Percentiles rank a stretch among this genome's conserved stretches.
Conservation (phyloP, 345 rosid species). For the Rhizophora mangle region DNA sequence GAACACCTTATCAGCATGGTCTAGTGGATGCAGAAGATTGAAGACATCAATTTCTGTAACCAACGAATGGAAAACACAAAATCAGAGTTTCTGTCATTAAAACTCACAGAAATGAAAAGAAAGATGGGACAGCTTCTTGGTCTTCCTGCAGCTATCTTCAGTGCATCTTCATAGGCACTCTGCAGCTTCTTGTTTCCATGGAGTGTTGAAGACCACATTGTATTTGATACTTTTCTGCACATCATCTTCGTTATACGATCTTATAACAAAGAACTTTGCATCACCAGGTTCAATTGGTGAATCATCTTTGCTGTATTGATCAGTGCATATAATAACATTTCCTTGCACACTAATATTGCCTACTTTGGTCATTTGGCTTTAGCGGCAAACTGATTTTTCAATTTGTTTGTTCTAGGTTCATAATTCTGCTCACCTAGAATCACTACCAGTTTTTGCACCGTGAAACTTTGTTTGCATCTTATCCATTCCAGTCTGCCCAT, state of each 20-base stretch:
- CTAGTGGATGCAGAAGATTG: neutral
- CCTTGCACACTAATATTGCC: constrained; percentile 59
- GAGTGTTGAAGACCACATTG: constrained; percentile 89
- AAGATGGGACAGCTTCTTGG: constrained; percentile 66
- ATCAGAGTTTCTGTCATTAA: neutral
- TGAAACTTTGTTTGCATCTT: constrained; percentile 44
- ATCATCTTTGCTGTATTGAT: constrained; percentile 72
- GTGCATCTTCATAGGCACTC: constrained; percentile 70
- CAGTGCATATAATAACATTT: constrained; percentile 52
- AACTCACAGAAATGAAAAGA: constrained; percentile 86
- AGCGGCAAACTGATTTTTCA: constrained; percentile 37
- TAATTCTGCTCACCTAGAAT: constrained; percentile 54
- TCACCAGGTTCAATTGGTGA: constrained; percentile 46
- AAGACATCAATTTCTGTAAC: neutral
- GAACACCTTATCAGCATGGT: too few relatives aligned
- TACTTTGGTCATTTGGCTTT: constrained; percentile 59
- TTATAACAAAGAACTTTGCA: constrained; percentile 84
- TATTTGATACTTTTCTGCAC: constrained; percentile 97
- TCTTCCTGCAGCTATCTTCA: constrained; percentile 48
- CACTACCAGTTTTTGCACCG: constrained; percentile 35
- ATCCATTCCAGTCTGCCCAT: constrained; percentile 36
- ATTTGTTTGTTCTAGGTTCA: constrained; percentile 57
- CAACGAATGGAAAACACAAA: neutral
- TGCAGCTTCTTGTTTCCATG: constrained; percentile 94
- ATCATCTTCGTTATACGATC: constrained; percentile 96